A percentile compares a stretch with the other conserved stretches of the same genome.
These are phyloP conservation scores for Microsporum ferrugineum DNA, from an alignment of 2,329 filamentous ascomycete genomes.

Conservation along the genomic window DNA sequence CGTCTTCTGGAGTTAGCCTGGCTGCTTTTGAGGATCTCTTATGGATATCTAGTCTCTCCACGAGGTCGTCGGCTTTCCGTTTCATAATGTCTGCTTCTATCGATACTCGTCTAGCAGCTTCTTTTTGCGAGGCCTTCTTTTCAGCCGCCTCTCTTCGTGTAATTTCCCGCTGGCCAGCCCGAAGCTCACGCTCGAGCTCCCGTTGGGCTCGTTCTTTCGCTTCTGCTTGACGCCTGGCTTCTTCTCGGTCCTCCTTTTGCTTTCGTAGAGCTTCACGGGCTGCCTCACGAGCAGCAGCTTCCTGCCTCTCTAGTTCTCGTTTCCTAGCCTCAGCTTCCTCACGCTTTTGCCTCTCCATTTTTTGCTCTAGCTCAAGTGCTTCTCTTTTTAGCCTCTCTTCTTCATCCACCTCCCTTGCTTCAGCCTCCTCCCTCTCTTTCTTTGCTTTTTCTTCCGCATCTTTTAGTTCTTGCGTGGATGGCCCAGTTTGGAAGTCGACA, in stretches of 20 bases:
- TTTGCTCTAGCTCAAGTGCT: neutral
- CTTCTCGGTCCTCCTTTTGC: neutral
- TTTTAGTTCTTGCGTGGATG: neutral
- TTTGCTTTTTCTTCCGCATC: neutral
- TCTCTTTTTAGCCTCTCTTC: neutral
- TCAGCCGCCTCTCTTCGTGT: conserved; percentile 11
- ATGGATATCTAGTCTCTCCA: conserved; percentile 3
- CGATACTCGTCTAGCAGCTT: conserved; percentile 9
- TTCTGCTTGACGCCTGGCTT: conserved; percentile 8
- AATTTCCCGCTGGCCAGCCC: conserved; percentile 12
- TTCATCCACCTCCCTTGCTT: neutral
- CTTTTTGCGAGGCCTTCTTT: conserved; percentile 5
- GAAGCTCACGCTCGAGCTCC: conserved; percentile 9
- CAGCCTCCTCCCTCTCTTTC: neutral
- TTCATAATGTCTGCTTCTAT: conserved; percentile 14
- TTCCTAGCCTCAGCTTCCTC: conserved; percentile 11
- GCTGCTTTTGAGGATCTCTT: conserved; percentile 7
- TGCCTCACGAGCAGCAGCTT: conserved; percentile 2
- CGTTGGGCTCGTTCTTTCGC: conserved; percentile 9
- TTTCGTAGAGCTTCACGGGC: neutral
- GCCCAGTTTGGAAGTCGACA: neutral
- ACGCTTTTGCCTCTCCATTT: neutral
- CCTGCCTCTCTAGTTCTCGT: conserved; percentile 6
- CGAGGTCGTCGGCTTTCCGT: conserved; percentile 9
- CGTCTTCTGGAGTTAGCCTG: conserved; percentile 6